phyloP scores from a whole-genome alignment of 495 filamentous ascomycete species.

The Podospora pseudoanserina region DNA sequence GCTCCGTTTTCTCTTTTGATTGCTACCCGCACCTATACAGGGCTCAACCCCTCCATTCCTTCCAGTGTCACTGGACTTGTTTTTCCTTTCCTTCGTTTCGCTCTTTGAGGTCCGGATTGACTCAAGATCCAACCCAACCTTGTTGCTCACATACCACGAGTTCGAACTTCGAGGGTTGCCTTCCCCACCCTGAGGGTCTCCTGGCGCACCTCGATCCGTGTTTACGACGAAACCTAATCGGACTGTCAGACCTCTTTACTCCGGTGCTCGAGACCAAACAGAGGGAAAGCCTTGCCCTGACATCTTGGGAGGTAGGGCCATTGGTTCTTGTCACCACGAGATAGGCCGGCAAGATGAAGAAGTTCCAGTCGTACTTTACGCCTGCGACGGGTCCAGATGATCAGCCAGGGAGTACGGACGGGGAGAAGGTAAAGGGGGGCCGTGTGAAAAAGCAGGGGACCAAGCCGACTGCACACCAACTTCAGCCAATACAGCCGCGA shows the following conservation, averaged over 20 bases:
- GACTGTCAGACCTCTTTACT: not conserved
- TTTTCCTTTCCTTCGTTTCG: not conserved
- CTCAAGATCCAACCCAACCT: constrained; percentile 1
- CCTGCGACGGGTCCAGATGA: constrained; percentile 18
- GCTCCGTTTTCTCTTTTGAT: constrained; percentile 2
- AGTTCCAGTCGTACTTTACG: constrained; percentile 27
- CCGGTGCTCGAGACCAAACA: not conserved
- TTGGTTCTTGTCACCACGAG: constrained; percentile 9
- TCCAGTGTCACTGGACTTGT: constrained; percentile 1
- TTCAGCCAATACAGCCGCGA: constrained; percentile 10
- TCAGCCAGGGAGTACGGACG: constrained; percentile 1
- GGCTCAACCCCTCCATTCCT: not conserved
- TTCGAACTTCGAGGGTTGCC: not conserved
- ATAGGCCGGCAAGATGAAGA: constrained; percentile 23
- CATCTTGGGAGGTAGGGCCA: not conserved
- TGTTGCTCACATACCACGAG: not conserved
- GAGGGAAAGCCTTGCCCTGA: not conserved
- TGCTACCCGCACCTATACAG: not conserved
- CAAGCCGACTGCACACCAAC: constrained; percentile 16
- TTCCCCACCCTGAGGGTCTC: not conserved
- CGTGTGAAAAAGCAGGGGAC: not conserved
- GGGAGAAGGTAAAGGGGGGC: not conserved
- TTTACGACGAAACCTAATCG: not conserved
- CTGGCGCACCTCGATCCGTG: not conserved
- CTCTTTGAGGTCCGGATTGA: not conserved